Base-by-base conservation (phyloP, 2,329 filamentous ascomycete species). In the Cytospora paraplurivora region DNA sequence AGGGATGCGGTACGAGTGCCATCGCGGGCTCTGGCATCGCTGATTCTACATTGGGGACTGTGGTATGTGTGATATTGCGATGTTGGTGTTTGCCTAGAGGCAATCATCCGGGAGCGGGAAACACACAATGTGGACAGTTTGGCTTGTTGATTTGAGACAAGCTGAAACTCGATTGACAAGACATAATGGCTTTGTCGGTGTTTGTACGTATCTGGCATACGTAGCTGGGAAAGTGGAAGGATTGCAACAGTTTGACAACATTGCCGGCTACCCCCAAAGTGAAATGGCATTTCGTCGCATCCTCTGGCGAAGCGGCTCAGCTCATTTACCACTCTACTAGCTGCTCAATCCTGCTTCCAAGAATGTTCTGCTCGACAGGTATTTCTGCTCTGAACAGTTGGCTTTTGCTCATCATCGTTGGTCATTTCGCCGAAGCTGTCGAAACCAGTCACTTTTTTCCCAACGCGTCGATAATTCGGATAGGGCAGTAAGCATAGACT, bases 41-140 rank as follows among this genome's bases (percentile, higher is more conserved):
- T 10, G n/a, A 5, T 44, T 44, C 10, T n/a, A 7, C 7, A n/a
- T n/a, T 19, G 12, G 8, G 35, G 35, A 10, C 12, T 37, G 35
- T 37, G 35, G 19, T n/a, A 33, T 55, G 51, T 55, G 55, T 61
- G 51, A 19, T 7, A 8, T 37, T n/a, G 10, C 2, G 5, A 61
- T 32, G n/a, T 37, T 61, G 41, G 10, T 55, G 59, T 61, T 61
- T 61, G 59, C 59, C 7, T 35, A 21, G 11, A n/a, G 33, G 15
- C 6, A 11, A 17, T 21, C n/a, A 37, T 19, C 47, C 35, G 32
- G 58, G n/a, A 37, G 17, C 15, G n/a, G 50, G 38, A 55, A 54
- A 35, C 21, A 19, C 13, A 6, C 38, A 49, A n/a, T 8, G 17
- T 5, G 21, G 10, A 11, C 17, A 19, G 13, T 49, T 5, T 7